Evolutionary conservation across 2,329 filamentous ascomycete species (phyloP).

Genomic region (Colletotrichum phormii): DNA sequence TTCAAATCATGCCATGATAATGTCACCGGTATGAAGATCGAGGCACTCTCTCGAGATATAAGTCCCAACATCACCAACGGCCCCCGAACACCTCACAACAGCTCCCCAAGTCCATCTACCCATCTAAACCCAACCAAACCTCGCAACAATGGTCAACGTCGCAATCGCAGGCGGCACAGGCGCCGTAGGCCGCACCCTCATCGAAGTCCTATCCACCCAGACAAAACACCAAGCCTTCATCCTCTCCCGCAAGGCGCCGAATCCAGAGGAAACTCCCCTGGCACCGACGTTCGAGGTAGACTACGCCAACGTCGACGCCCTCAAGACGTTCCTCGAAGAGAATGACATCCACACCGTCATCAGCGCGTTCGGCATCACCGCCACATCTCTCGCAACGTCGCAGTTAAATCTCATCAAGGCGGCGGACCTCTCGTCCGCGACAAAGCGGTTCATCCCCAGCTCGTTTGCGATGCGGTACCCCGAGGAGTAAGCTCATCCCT

Average conservation of each 20-base stretch:
- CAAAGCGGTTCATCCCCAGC: background rate
- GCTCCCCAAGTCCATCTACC: background rate
- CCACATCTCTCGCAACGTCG: background rate
- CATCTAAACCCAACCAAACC: accelerated
- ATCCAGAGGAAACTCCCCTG: background rate
- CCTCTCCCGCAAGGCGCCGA: background rate
- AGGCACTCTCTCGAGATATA: background rate
- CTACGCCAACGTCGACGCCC: background rate
- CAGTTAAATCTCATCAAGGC: background rate
- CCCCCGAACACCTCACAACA: accelerated
- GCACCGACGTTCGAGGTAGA: background rate
- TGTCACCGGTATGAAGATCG: background rate
- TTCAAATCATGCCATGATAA: background rate
- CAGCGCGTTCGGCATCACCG: background rate
- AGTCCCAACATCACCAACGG: background rate
- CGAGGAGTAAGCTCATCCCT: background rate
- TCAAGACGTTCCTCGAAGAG: background rate
- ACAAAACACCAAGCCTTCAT: background rate
- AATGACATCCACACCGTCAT: background rate
- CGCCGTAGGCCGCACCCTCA: background rate
- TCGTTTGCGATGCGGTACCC: background rate
- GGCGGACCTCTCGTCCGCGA: background rate
- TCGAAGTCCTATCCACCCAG: background rate
- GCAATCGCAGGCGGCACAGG: background rate
- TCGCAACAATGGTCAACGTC: background rate